phyloP scores from a whole-genome alignment of 2,329 filamentous ascomycete species.

The Rasamsonia emersonii region DNA sequence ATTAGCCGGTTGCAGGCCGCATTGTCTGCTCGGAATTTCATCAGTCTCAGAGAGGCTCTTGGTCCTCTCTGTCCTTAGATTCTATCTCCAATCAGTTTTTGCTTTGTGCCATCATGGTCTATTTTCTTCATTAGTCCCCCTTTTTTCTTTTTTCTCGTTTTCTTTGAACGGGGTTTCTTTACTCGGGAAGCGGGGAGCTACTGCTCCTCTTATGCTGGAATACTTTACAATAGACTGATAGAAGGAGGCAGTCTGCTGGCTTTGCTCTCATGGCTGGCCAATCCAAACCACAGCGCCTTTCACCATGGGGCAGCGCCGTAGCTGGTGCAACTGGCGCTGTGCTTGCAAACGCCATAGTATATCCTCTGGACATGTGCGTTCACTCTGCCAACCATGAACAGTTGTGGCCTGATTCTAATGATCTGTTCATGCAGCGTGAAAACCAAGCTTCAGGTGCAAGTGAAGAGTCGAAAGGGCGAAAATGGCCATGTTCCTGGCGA shows the following conservation, averaged over 20 bases:
- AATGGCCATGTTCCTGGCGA: constrained; percentile 37
- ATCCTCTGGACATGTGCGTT: constrained; percentile 89
- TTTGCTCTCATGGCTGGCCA: constrained; percentile 42
- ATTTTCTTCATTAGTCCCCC: too few species aligned
- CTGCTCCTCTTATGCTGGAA: too few species aligned
- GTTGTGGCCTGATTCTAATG: constrained; percentile 10
- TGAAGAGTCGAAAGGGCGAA: constrained; percentile 52
- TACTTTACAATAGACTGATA: background rate
- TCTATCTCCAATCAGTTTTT: too few species aligned
- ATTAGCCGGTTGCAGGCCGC: too few species aligned
- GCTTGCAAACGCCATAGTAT: constrained; percentile 88
- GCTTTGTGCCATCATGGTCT: too few species aligned
- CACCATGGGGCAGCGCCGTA: constrained; percentile 87
- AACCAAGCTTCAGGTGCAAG: constrained; percentile 90
- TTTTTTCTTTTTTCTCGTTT: background rate
- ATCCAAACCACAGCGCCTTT: constrained; percentile 61
- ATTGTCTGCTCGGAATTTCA: too few species aligned
- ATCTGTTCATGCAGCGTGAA: constrained; percentile 61
- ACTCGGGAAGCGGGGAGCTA: too few species aligned
- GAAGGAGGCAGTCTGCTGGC: background rate
- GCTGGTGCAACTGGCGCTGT: constrained; percentile 90
- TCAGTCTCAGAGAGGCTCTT: too few species aligned
- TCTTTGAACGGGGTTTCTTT: background rate
- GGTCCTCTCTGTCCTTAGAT: too few species aligned
- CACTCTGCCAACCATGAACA: constrained; percentile 1